Evolutionary conservation across 2,329 filamentous ascomycete genomes (phyloP), one percentile per base, ranked within the genome.

Genomic region (Thielaviopsis musarum): DNA sequence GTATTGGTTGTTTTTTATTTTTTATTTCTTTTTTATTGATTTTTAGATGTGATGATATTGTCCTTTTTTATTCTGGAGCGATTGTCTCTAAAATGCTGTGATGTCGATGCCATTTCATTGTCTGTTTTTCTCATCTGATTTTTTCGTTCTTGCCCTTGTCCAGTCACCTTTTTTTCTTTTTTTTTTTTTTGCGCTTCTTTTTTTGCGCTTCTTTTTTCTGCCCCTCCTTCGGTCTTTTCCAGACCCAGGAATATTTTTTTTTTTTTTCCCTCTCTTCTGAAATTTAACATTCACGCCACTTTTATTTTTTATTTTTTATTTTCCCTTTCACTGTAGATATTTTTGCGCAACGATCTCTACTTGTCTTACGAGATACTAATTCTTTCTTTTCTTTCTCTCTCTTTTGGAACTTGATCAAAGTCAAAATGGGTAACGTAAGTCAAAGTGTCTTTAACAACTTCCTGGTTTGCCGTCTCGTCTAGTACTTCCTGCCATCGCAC

Each of bases 361-460:
- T 56, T 19, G 19, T 19, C 30, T 17, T 52, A 30, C 19, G 13
- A 12, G 15, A 12, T n/a, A 15, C 22, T 15, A n/a, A 52, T 58
- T 17, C 13, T 34, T 24, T n/a, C 26, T 21, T 30, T 9, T 59
- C 53, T 41, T 5, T 21, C 19, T 5, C 54, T 15, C 4, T 38
- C 30, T 34, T 10, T 17, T 38, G 15, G 30, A 48, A 24, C 24
- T 26, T 26, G 6, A 6, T 2, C 6, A 34, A 34, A 5, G 30
- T 34, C 30, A 34, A 34, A 45, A 64, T 64, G 62, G 63, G 63
- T 51, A 65, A 65, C 62, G 63, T 65, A 64, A 34, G 30, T 34
- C 30, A 34, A 26, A 26, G 30, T 34, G n/a, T 7, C 30, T 34
- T 10, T 2, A 12, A 7, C 30, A 12, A 7, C 30, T 10, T 34